These are phyloP conservation scores for Aspergillus texensis DNA, from an alignment of 2,329 filamentous ascomycete genomes.

Conservation along the genomic window DNA sequence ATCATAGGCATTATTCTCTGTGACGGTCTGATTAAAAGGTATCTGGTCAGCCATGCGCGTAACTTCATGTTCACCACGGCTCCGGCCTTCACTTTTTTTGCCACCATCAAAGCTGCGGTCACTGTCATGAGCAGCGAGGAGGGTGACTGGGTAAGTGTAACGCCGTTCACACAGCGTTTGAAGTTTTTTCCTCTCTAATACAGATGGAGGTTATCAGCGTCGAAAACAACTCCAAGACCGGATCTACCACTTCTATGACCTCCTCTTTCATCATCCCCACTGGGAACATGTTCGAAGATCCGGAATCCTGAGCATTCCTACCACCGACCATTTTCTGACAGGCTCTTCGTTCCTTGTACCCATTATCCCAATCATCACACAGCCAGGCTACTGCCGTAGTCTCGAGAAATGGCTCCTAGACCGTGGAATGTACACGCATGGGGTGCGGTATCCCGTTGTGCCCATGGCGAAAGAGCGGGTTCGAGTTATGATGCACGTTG, in stretches of 20 bases:
- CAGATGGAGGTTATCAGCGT: background rate
- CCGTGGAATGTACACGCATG: background rate
- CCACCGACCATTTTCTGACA: background rate
- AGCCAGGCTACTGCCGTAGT: background rate
- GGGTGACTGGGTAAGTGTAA: slow-evolving; percentile 2
- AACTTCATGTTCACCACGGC: slow-evolving; percentile 12
- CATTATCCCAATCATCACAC: slow-evolving; percentile 8
- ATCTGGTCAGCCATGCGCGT: slow-evolving; percentile 6
- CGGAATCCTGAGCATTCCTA: slow-evolving; percentile 1
- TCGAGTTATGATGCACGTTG: slow-evolving; percentile 13
- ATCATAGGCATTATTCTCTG: slow-evolving; percentile 1
- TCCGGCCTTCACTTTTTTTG: slow-evolving; percentile 8
- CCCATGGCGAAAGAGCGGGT: slow-evolving; percentile 6
- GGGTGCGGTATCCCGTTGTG: slow-evolving; percentile 10
- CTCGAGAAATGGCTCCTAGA: background rate
- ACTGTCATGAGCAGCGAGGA: slow-evolving; percentile 4
- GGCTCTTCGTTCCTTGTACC: background rate
- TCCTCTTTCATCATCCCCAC: background rate
- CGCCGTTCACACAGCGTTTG: background rate
- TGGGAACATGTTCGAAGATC: background rate
- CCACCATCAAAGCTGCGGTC: slow-evolving; percentile 8
- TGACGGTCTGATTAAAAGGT: background rate
- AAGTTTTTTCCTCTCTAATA: background rate
- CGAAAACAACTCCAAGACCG: slow-evolving; percentile 5
- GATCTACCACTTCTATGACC: slow-evolving; percentile 1